Conservation (phyloP, 2,329 filamentous ascomycete species). For the Cephalotrichum gorgonifer region DNA sequence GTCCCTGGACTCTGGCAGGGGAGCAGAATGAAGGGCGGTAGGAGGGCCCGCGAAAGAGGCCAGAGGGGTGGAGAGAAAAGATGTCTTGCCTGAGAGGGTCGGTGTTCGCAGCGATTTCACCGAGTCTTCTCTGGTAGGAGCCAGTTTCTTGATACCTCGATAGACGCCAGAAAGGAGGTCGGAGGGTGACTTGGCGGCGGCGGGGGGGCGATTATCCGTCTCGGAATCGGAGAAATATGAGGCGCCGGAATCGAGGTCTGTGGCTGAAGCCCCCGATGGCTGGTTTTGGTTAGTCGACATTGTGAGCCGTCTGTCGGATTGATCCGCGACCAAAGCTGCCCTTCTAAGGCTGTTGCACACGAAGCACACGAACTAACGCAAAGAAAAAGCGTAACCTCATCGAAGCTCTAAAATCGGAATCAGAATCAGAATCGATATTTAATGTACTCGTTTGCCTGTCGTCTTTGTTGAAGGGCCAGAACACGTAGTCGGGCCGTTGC, state of each 20-base stretch:
- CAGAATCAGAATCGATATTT: too few relatives aligned
- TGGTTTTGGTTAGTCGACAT: conserved; percentile 8
- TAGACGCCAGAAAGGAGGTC: conserved; percentile 42
- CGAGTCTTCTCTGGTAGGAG: conserved; percentile 31
- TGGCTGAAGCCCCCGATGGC: conserved; percentile 5
- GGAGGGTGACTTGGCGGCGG: conserved; percentile 25
- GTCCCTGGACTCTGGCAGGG: conserved; percentile 7
- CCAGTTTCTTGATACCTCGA: conserved; percentile 38
- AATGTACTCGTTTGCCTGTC: too few relatives aligned
- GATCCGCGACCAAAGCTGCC: background rate
- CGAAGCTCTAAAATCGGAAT: too few relatives aligned
- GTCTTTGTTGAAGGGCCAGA: too few relatives aligned
- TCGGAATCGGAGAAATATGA: conserved; percentile 34
- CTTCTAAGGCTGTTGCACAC: background rate
- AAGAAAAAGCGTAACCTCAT: too few relatives aligned
- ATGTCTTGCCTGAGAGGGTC: conserved; percentile 16
- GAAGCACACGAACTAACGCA: too few relatives aligned
- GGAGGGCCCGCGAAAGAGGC: background rate
- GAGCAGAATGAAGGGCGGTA: conserved; percentile 9
- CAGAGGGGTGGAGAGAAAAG: background rate
- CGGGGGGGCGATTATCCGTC: conserved; percentile 23
- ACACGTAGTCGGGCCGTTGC: too few relatives aligned
- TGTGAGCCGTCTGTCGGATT: conserved; percentile 20
- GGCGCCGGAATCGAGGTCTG: conserved; percentile 13
- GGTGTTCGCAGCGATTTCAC: conserved; percentile 14